Percentiles rank a stretch among this genome's conserved stretches.
These are phyloP conservation scores for Fusarium sp. DNA, from an alignment of 2,329 filamentous ascomycete genomes.

Conservation along the genomic window DNA sequence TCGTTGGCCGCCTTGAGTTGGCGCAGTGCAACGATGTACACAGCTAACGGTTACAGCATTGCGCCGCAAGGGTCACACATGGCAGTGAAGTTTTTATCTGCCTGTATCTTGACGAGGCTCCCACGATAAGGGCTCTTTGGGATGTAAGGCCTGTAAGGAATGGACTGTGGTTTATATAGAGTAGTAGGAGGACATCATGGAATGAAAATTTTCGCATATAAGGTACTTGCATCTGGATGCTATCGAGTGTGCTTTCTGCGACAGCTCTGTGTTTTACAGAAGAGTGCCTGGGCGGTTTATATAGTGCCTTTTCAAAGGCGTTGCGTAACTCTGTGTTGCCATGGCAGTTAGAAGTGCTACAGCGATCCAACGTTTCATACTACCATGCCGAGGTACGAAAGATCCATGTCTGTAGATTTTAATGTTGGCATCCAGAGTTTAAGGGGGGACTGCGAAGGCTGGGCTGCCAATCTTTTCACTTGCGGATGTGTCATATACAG, in stretches of 20 bases:
- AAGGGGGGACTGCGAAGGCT: not conserved
- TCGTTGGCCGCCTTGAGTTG: not conserved
- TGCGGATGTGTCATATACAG: not conserved
- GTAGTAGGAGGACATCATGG: not conserved
- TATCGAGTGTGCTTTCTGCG: not conserved
- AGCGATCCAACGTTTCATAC: conserved; percentile 24
- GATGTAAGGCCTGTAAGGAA: not conserved
- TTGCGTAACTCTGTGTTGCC: conserved; percentile 22
- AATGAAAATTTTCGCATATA: not conserved
- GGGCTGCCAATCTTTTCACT: not conserved
- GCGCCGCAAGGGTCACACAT: conserved; percentile 19
- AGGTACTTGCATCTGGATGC: not conserved
- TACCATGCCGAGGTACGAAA: not conserved
- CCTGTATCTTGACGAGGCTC: not conserved
- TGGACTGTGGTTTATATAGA: not conserved
- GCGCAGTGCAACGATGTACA: conserved; percentile 5
- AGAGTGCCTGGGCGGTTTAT: conserved; percentile 6
- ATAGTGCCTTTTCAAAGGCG: not conserved
- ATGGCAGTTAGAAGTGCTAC: conserved; percentile 25
- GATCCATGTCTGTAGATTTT: not conserved
- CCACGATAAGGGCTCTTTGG: not conserved
- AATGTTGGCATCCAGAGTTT: not conserved
- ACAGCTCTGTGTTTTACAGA: not conserved
- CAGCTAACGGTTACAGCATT: conserved; percentile 3
- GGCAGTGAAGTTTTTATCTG: conserved; percentile 2